Percentiles rank a stretch among this genome's conserved stretches.
These are phyloP conservation scores for Trypanosoma mega DNA, from an alignment of 208 protist species.

Conservation along the genomic window DNA sequence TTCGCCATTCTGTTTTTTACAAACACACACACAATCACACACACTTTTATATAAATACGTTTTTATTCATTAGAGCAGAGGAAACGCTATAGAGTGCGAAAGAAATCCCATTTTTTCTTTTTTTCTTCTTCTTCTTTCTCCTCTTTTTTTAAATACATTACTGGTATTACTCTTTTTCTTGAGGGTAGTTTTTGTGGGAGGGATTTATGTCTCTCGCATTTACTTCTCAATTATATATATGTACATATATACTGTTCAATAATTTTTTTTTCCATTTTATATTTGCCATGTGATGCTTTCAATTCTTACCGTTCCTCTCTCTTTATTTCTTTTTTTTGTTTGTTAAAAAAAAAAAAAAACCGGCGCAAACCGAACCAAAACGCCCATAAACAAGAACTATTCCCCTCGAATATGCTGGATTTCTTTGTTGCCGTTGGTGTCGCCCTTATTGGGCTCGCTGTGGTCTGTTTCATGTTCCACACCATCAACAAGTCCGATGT, in stretches of 20 bases:
- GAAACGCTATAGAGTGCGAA: too few species aligned
- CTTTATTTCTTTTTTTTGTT: not conserved
- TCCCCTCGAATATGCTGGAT: constrained; percentile 42
- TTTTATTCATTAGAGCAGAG: too few species aligned
- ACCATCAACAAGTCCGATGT: constrained; percentile 49
- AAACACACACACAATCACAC: too few species aligned
- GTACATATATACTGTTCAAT: constrained; percentile 2
- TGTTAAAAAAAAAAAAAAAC: constrained; percentile 14
- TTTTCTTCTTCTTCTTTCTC: constrained; percentile 9
- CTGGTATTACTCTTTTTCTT: constrained; percentile 13
- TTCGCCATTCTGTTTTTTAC: too few species aligned
- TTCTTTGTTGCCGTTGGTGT: constrained; percentile 67
- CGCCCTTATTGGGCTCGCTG: constrained; percentile 49
- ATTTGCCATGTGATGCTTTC: too few species aligned
- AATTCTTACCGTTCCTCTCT: not conserved
- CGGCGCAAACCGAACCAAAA: not conserved
- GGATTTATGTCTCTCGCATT: constrained; percentile 10
- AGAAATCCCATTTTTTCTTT: too few species aligned
- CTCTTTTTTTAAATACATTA: not conserved
- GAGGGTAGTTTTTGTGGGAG: not conserved
- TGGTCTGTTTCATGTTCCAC: constrained; percentile 73
- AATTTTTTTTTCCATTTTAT: too few species aligned
- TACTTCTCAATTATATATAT: constrained; percentile 1
- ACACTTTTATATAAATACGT: too few species aligned
- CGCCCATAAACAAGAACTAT: not conserved